Evolutionary conservation across 768 basidiomycete species (phyloP), one percentile per base, ranked within the genome.

Genomic region (Mrakia blollopis): DNA sequence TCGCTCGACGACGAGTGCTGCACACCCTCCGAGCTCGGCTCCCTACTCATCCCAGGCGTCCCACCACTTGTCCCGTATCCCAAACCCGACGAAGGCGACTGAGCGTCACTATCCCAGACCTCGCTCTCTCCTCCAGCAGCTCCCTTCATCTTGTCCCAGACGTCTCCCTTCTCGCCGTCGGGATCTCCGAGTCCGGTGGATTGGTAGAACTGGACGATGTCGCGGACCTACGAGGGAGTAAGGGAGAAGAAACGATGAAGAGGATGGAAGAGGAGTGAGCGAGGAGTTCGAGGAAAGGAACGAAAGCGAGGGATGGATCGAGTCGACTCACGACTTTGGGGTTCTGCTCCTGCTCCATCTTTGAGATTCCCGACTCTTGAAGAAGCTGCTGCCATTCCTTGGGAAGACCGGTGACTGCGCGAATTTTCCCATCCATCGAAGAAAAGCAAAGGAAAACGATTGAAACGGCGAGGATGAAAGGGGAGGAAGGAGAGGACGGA

Each of bases 351-450:
- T 99, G 97, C 84, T 99, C 94, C 32, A 86, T 87, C 80, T 91
- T 89, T 54, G 93, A 94, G 82, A 98, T 98, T 73, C 97, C 97
- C 79, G 91, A 93, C 83, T 98, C 94, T 41, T 93, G 93, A 68
- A 99, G 85, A 8, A 98, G 87, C 83, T 98, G 93, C 82, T 99
- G 97, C 97, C 97, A 99, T 85, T 98, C 96, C 84, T 96, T 96
- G 3, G 97, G 97, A 44, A 99, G 87, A 3, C 97, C 97, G 54
- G 84, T 84, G 79, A 84, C 84, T 84, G 73, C 35, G 11, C 23
- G 28, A 62, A 11, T 44, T 9, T 44, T n/a, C n/a, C n/a, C n/a
- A n/a, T n/a, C n/a, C n/a, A 44, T 44, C 44, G 11, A 44, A 44
- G 71, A 47, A 25, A 37, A 50, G n/a, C n/a, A 18, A 41, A 18